A percentile compares a stretch with the other conserved stretches of the same genome.
Conservation (phyloP, 2,329 filamentous ascomycete genomes). For the Ilyonectria mors-panacis region DNA sequence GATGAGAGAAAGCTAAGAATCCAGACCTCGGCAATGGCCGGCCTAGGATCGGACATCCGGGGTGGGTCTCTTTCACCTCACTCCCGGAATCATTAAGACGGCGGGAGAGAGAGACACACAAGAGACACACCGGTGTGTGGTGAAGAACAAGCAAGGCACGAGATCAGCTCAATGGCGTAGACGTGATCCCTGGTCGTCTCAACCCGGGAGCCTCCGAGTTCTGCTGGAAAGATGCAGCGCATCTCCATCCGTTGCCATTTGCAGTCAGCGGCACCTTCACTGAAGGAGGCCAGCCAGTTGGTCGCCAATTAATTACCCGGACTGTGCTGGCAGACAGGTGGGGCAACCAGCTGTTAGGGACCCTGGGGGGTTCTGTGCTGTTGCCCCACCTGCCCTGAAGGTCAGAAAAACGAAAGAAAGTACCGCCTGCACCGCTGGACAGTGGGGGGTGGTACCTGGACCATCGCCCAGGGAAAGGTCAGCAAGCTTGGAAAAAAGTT, state of each 20-base stretch:
- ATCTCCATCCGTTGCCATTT: neutral
- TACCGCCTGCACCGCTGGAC: slow-evolving; percentile 3
- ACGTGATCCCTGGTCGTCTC: neutral
- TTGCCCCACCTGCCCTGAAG: slow-evolving; percentile 25
- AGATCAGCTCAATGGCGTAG: slow-evolving; percentile 2
- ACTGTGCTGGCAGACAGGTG: neutral
- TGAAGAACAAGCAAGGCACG: neutral
- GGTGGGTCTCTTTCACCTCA: slow-evolving; percentile 14
- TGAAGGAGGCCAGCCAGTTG: no score
- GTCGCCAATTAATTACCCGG: neutral
- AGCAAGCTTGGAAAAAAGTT: slow-evolving; percentile 29
- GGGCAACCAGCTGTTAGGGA: neutral
- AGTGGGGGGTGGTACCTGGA: slow-evolving; percentile 1
- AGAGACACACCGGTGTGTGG: slow-evolving; percentile 16
- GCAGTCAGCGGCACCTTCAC: neutral
- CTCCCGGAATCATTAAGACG: slow-evolving; percentile 2
- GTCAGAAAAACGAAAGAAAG: neutral
- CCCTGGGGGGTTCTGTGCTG: neutral
- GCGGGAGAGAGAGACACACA: neutral
- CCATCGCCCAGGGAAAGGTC: neutral
- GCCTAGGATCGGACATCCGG: slow-evolving; percentile 23
- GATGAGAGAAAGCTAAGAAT: neutral
- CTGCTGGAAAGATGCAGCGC: neutral
- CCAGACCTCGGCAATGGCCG: slow-evolving; percentile 25
- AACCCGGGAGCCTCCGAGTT: slow-evolving; percentile 1